A percentile compares a stretch with the other conserved stretches of the same genome.
Evolutionary conservation across 2,329 filamentous ascomycete species (phyloP).

Genomic region (Acarospora socialis): DNA sequence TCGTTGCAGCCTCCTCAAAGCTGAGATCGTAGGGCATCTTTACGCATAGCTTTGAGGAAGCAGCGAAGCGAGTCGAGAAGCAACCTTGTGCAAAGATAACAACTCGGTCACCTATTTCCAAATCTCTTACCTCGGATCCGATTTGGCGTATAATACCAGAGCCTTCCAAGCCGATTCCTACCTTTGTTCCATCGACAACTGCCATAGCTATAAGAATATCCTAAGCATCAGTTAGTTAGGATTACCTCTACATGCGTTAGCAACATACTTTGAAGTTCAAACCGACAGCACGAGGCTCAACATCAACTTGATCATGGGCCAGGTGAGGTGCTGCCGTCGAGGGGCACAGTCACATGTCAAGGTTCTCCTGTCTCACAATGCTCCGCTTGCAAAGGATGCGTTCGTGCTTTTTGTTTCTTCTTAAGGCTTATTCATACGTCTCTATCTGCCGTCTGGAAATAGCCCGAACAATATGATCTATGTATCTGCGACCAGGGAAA

Average conservation of each 20-base stretch:
- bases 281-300: slow-evolving; percentile 15
- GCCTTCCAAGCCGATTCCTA: slow-evolving; percentile 15
- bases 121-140: slow-evolving; percentile 13
- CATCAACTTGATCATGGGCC: slow-evolving; percentile 14
- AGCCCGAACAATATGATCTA: no score
- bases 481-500: no score
- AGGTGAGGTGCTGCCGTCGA: slow-evolving; percentile 2
- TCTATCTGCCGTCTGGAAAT: no score
- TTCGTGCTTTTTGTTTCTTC: no score
- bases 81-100: background rate
- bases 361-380: no score
- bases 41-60: background rate
- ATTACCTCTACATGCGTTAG: no score
- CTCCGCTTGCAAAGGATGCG: no score
- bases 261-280: slow-evolving; percentile 17
- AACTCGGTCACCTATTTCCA: slow-evolving; percentile 17
- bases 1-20: slow-evolving; percentile 9
- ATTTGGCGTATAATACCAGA: slow-evolving; percentile 15
- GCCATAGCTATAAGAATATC: slow-evolving; percentile 13
- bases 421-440: no score
- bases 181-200: slow-evolving; percentile 6
- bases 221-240: no score
- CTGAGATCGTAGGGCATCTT: slow-evolving; percentile 4
- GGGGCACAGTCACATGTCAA: no score
- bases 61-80: background rate